Evolutionary conservation across 768 basidiomycete genomes (phyloP).

Genomic region (Tulasnella sp.): DNA sequence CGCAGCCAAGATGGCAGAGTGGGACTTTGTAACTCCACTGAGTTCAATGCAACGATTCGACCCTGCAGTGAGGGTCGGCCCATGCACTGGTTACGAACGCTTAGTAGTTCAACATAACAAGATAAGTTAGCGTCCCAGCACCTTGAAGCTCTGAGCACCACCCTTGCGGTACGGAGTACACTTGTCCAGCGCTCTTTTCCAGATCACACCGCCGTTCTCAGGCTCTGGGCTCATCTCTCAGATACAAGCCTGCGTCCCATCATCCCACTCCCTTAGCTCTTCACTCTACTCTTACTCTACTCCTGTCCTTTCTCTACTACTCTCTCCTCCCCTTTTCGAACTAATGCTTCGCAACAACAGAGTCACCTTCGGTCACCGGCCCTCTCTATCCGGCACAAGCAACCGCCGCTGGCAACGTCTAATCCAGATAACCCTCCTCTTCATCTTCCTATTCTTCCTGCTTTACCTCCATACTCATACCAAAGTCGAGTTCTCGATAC

Average conservation of each 20-base stretch:
- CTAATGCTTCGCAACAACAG: constrained; percentile 4
- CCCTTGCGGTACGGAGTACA: background rate
- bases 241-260: background rate
- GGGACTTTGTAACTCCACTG: no score
- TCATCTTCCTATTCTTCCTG: background rate
- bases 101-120: no score
- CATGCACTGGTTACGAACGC: no score
- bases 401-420: background rate
- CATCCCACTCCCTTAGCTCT: background rate
- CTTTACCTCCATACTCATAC: background rate
- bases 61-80: no score
- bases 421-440: background rate
- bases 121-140: no score
- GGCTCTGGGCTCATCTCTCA: background rate
- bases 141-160: background rate
- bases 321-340: background rate
- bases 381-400: background rate
- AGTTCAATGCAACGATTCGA: no score
- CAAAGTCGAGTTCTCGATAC: background rate
- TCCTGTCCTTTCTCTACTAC: background rate
- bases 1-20: no score
- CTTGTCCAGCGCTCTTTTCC: background rate
- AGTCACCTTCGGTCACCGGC: background rate
- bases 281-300: background rate
- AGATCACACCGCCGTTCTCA: background rate